phyloP scores from a whole-genome alignment of 257 asterid genomes.

The Striga asiatica region DNA sequence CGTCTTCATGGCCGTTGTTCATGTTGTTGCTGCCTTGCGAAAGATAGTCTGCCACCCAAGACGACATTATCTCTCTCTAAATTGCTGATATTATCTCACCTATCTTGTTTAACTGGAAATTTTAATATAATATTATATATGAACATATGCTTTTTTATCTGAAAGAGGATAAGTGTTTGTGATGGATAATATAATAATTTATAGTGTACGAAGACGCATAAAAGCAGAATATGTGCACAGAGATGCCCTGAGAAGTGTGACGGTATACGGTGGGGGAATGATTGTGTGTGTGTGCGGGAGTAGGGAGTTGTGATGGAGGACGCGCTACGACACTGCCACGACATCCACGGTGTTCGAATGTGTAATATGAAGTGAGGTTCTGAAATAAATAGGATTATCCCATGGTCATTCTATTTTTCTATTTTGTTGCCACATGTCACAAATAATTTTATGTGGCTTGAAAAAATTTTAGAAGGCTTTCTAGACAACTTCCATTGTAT shows the following conservation, averaged over 20 bases:
- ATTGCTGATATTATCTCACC: background rate
- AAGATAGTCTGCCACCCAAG: slow-evolving; percentile 35
- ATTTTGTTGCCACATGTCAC: too few relatives aligned
- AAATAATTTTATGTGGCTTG: too few relatives aligned
- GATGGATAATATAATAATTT: background rate
- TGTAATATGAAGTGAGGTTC: background rate
- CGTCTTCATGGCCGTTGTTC: slow-evolving; percentile 31
- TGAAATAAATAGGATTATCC: too few relatives aligned
- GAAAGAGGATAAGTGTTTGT: too few relatives aligned
- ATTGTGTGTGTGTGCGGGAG: slow-evolving; percentile 16
- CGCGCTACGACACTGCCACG: slow-evolving; percentile 17
- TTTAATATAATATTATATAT: background rate
- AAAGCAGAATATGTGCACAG: background rate
- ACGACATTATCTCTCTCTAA: slow-evolving; percentile 38
- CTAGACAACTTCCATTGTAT: too few relatives aligned
- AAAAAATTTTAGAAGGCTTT: too few relatives aligned
- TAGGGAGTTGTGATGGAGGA: background rate
- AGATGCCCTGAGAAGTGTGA: background rate
- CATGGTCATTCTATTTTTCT: too few relatives aligned
- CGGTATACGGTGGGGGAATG: background rate
- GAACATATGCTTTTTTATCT: too few relatives aligned
- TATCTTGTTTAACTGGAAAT: background rate
- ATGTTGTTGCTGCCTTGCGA: slow-evolving; percentile 26
- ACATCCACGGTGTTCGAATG: background rate
- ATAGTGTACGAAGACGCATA: background rate